A percentile compares a stretch with the other conserved stretches of the same genome.
phyloP scores from a whole-genome alignment of 495 filamentous ascomycete genomes.

The Rostrohypoxylon terebratum region DNA sequence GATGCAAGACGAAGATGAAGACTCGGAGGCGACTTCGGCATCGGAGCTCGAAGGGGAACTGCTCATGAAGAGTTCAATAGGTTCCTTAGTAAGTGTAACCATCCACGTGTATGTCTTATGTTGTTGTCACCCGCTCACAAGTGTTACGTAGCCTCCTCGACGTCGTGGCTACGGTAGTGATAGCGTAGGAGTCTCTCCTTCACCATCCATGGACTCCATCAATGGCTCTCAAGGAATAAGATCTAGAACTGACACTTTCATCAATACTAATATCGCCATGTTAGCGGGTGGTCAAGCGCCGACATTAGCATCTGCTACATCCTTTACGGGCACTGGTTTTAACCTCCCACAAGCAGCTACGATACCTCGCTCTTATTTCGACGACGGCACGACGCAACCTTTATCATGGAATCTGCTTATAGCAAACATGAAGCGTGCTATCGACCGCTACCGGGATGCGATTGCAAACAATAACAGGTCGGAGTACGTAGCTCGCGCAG shows the following conservation, averaged over 20 bases:
- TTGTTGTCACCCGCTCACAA: conserved; percentile 25
- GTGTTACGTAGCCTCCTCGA: conserved; percentile 60
- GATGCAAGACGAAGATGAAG: conserved; percentile 84
- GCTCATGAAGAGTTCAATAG: conserved; percentile 59
- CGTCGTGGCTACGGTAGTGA: conserved; percentile 75
- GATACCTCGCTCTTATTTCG: conserved; percentile 84
- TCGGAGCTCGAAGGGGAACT: conserved; percentile 82
- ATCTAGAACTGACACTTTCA: conserved; percentile 60
- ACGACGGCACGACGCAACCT: conserved; percentile 78
- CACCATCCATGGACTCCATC: conserved; percentile 92
- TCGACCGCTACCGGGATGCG: conserved; percentile 87
- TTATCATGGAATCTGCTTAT: conserved; percentile 90
- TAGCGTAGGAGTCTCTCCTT: conserved; percentile 77
- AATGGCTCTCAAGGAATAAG: conserved; percentile 67
- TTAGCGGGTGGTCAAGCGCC: conserved; percentile 58
- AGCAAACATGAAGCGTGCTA: conserved; percentile 87
- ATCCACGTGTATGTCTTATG: not conserved
- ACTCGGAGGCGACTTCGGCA: conserved; percentile 79
- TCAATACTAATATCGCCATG: conserved; percentile 56
- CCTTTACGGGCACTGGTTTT: conserved; percentile 72
- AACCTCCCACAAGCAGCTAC: conserved; percentile 66
- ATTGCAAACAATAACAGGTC: conserved; percentile 82
- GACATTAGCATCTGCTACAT: conserved; percentile 71
- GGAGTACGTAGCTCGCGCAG: conserved; percentile 90
- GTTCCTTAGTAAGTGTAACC: conserved; percentile 62